Percentiles rank a stretch among this genome's conserved stretches.
Conservation (phyloP, 768 basidiomycete genomes). For the Ramaria sp. region DNA sequence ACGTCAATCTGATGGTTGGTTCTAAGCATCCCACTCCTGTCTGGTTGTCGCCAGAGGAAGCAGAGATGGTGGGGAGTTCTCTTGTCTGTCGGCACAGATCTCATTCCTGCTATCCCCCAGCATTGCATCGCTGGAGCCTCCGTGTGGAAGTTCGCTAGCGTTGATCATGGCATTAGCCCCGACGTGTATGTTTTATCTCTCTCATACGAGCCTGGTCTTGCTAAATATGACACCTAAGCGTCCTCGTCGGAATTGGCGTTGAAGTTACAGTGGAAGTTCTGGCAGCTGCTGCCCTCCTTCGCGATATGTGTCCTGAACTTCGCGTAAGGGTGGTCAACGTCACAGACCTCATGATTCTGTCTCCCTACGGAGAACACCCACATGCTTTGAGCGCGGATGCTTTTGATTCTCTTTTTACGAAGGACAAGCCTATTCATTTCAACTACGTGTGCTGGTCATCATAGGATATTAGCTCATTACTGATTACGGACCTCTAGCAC, state of each 20-base stretch:
- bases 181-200: slow-evolving; percentile 42
- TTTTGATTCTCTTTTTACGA: slow-evolving; percentile 65
- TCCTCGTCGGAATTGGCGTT: slow-evolving; percentile 79
- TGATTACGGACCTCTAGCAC: slow-evolving; percentile 26
- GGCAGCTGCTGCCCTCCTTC: slow-evolving; percentile 72
- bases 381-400: slow-evolving; percentile 53
- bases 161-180: slow-evolving; percentile 58
- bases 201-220: neutral
- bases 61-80: slow-evolving; percentile 38
- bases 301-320: slow-evolving; percentile 55
- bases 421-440: slow-evolving; percentile 57
- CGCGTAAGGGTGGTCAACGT: slow-evolving; percentile 85
- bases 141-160: slow-evolving; percentile 76
- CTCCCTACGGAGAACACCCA: slow-evolving; percentile 58
- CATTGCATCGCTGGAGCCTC: slow-evolving; percentile 85
- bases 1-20: slow-evolving; percentile 81
- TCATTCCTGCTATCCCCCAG: slow-evolving; percentile 17
- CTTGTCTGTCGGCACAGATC: neutral
- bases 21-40: slow-evolving; percentile 75
- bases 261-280: slow-evolving; percentile 87
- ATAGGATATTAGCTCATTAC: neutral
- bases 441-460: slow-evolving; percentile 40
- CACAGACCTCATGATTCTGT: slow-evolving; percentile 80
- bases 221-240: slow-evolving; percentile 26
- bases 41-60: slow-evolving; percentile 72